Base-by-base conservation (phyloP, 257 asterid genomes). In the Knoxia roxburghii region DNA sequence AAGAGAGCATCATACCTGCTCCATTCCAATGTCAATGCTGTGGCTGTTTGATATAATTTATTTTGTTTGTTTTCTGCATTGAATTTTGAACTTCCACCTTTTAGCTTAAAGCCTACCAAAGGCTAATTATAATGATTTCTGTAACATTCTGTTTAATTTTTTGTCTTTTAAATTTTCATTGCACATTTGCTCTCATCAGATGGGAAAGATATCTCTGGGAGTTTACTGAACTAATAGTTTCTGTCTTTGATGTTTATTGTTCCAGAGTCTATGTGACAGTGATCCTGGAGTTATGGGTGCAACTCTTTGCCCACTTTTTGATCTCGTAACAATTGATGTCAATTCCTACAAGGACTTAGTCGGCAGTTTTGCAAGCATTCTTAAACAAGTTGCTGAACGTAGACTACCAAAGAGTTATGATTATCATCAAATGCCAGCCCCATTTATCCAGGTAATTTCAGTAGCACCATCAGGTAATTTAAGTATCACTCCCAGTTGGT, bases 231-330 rank as follows among this genome's bases (percentile, higher is more conserved):
- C 54, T 61, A 14, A 61, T 51, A 40, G 18, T 11, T 52, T 35
- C 11, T 15, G 5, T 48, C 67, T 68, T 65, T 58, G 13, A 61
- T 71, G 62, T 58, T 29, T 70, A 57, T 70, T 81, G 57, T 70
- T 85, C 70, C 96, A 94, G 99, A 84, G 81, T 80, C 95, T 94
- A 54, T 85, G 88, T 48, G 99, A 94, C 67, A 94, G 86, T 78
- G 99, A 94, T 83, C 99, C 97, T 61, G 99, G 96, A 73, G 97
- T 94, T 61, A 94, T 94, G 99, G 96, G 97, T 46, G 97, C 97
- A 35, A 74, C 96, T 21, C 96, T 94, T 68, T 94, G 91, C 85
- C 97, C 99, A 27, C 95, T 94, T 56, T 90, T 70, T 76, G 99
- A 94, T 85, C 95, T 94, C 49, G 87, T 94, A 60, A 57, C 74